Conservation (phyloP, 257 asterid species). For the Lantana camara region DNA sequence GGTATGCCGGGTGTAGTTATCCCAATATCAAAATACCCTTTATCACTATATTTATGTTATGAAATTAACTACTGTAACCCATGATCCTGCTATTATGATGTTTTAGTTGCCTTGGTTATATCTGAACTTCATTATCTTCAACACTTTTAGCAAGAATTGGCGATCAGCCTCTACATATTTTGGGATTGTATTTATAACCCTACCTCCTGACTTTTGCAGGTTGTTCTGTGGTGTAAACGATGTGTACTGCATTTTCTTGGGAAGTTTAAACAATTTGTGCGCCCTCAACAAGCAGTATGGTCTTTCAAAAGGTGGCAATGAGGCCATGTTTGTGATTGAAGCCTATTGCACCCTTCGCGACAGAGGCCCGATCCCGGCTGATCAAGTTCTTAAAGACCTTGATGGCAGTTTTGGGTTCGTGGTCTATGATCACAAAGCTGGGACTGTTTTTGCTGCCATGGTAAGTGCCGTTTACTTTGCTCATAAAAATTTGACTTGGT, state of each 20-base stretch:
- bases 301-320: conserved; percentile 66
- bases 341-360: conserved; percentile 94
- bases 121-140: too few relatives aligned
- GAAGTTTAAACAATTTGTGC: conserved; percentile 65
- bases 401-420: conserved; percentile 91
- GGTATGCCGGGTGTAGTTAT: too few relatives aligned
- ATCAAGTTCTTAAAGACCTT: conserved; percentile 84
- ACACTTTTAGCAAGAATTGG: background rate
- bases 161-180: background rate
- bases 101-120: too few relatives aligned
- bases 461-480: conserved; percentile 43
- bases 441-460: conserved; percentile 78
- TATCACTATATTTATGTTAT: too few relatives aligned
- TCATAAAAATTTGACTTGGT: too few relatives aligned
- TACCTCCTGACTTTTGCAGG: conserved; percentile 41
- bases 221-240: conserved; percentile 76
- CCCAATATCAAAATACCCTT: too few relatives aligned
- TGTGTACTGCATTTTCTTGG: conserved; percentile 79
- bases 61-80: too few relatives aligned
- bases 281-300: conserved; percentile 86
- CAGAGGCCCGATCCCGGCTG: conserved; percentile 92
- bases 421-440: conserved; percentile 78
- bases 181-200: conserved; percentile 9
- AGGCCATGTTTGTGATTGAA: conserved; percentile 75
- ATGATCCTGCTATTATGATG: background rate